phyloP scores from a whole-genome alignment of 345 rosid genomes.

The Salix koriyanagi region DNA sequence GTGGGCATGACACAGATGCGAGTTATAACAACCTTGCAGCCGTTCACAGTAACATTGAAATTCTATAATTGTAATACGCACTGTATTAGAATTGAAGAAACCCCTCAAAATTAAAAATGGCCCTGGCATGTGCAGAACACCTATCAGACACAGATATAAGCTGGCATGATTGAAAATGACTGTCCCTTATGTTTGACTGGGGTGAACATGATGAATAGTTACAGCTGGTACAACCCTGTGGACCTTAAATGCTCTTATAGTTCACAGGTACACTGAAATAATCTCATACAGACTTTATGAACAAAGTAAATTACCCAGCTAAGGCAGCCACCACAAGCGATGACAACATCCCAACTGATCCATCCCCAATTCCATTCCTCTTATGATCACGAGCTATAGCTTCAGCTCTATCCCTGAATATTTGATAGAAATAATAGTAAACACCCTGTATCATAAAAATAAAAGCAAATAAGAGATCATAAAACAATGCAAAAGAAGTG shows the following conservation, averaged over 20 bases:
- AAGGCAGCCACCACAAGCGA: conserved; percentile 92
- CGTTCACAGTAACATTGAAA: background rate
- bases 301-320: conserved; percentile 57
- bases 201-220: background rate
- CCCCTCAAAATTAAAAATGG: background rate
- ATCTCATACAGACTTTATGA: background rate
- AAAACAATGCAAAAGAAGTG: conserved; percentile 5
- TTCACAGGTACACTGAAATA: background rate
- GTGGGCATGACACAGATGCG: background rate
- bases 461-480: conserved; percentile 30
- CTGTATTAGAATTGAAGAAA: background rate
- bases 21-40: background rate
- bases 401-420: conserved; percentile 91
- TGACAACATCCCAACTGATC: conserved; percentile 90
- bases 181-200: background rate
- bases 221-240: background rate
- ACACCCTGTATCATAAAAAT: conserved; percentile 84
- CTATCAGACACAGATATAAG: background rate
- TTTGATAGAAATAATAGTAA: conserved; percentile 99
- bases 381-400: conserved; percentile 49
- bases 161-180: background rate
- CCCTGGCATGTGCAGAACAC: background rate
- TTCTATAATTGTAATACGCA: background rate
- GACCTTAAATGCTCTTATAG: background rate
- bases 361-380: conserved; percentile 79